Evolutionary conservation across 768 basidiomycete species (phyloP), one percentile per base, ranked within the genome.

Genomic region (Xerocomellus amylosporus): DNA sequence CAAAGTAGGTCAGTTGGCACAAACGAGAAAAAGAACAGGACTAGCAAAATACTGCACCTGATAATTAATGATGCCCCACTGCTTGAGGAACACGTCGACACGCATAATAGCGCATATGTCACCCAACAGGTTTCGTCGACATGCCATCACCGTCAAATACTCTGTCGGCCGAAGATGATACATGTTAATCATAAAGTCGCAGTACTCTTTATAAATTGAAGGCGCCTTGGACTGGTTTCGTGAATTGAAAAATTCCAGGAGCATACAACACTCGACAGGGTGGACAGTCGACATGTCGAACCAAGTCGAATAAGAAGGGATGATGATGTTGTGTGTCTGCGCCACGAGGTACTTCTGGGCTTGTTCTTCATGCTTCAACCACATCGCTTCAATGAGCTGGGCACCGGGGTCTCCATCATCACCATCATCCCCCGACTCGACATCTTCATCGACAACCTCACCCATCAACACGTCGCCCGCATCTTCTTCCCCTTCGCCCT

Each of bases 161-260:
- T 99, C 97, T 22, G 82, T 82, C 2, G 97, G 97, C 47, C 97
- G 81, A 37, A 99, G 79, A 47, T 97, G 81, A 73, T 98, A 98
- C 2, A 96, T 94, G 75, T 99, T 98, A 71, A 99, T 85, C 96
- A 99, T 99, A 63, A 99, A 99, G 77, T 99, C 96, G 56, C 97
- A 85, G 66, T 99, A 99, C 70, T 99, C 96, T 72, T 98, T 98
- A 79, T 98, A 99, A 58, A 98, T 93, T 19, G 90, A 80, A 0
- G 97, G 96, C 2, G 96, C 97, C 75, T 99, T 99, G 58, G 87
- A 90, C 52, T 95, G 76, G 71, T 98, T 98, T 50, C 93, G 81
- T 41, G 90, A 90, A 69, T 93, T 94, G 83, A 99, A 99, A 79
- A 98, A 99, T 73, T 99, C 97, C 33, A 97, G 97, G 28, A 99